A percentile compares a stretch with the other conserved stretches of the same genome.
phyloP scores from a whole-genome alignment of 2,329 filamentous ascomycete genomes.

The Blumeria graminis region DNA sequence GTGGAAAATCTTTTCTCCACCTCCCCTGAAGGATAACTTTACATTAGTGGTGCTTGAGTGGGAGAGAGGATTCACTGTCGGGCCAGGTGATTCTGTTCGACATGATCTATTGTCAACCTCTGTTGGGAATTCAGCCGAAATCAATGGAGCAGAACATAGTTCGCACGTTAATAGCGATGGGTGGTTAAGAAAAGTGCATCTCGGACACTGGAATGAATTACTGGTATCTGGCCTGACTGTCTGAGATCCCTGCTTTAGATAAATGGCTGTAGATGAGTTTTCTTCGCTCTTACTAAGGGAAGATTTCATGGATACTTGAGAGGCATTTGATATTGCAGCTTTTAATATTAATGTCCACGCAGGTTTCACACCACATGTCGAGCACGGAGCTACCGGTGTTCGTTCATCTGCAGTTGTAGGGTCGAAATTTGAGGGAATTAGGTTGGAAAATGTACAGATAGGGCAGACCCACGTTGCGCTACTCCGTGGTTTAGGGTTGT shows the following conservation, averaged over 20 bases:
- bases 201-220: conserved; percentile 41
- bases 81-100: conserved; percentile 57
- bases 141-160: conserved; percentile 62
- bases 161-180: conserved; percentile 69
- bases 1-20: conserved; percentile 74
- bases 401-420: conserved; percentile 54
- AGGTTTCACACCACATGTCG: conserved; percentile 86
- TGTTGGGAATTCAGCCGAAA: conserved; percentile 25
- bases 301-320: conserved; percentile 20
- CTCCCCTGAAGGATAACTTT: conserved; percentile 74
- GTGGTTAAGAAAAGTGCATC: conserved; percentile 88
- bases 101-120: conserved; percentile 19
- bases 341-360: conserved; percentile 63
- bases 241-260: not conserved
- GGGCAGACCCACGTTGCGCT: conserved; percentile 82
- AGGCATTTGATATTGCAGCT: conserved; percentile 55
- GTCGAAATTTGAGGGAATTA: conserved; percentile 82
- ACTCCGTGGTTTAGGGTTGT: conserved; percentile 22
- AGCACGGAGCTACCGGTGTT: conserved; percentile 62
- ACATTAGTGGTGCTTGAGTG: conserved; percentile 46
- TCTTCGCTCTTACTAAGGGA: conserved; percentile 7
- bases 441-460: conserved; percentile 88
- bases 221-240: conserved; percentile 11
- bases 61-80: conserved; percentile 24
- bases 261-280: conserved; percentile 2